Conservation (phyloP, 495 filamentous ascomycete species). For the Usnea hakonensis region DNA sequence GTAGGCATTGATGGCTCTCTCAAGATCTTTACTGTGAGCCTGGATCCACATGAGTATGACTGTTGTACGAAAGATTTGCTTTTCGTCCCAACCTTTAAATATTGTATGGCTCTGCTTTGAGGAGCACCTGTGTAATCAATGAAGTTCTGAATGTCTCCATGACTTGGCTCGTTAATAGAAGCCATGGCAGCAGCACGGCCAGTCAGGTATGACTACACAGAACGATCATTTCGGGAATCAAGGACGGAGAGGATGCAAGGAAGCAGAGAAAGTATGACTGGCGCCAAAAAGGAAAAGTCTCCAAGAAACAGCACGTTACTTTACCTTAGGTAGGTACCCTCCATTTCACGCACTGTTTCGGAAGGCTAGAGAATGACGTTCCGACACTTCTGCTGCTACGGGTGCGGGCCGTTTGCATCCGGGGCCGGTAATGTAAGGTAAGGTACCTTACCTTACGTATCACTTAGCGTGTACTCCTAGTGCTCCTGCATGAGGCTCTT, state of each 20-base stretch:
- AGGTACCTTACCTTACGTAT: too few relatives aligned
- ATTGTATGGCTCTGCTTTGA: slow-evolving; percentile 40
- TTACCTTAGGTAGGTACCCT: not conserved
- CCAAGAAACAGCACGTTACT: too few relatives aligned
- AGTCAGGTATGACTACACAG: not conserved
- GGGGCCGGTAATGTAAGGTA: too few relatives aligned
- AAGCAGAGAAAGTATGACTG: not conserved
- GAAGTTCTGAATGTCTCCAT: slow-evolving; percentile 41
- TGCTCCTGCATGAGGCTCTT: too few relatives aligned
- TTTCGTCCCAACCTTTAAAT: slow-evolving; percentile 34
- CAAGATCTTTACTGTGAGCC: slow-evolving; percentile 42
- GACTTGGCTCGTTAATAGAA: slow-evolving; percentile 31
- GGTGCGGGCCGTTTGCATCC: too few relatives aligned
- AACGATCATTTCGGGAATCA: not conserved
- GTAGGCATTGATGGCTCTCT: slow-evolving; percentile 47
- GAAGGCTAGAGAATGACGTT: too few relatives aligned
- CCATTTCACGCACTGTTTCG: too few relatives aligned
- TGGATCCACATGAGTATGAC: slow-evolving; percentile 20
- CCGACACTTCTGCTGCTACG: too few relatives aligned
- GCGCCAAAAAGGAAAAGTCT: not conserved
- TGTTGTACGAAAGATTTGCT: not conserved
- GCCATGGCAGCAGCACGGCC: not conserved
- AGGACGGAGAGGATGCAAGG: not conserved
- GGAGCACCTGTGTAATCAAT: slow-evolving; percentile 40
- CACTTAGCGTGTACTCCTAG: too few relatives aligned